These are phyloP conservation scores for Debaryomycetaceae sp. DNA, from an alignment of 1,139 yeast genomes.

Conservation along the genomic window DNA sequence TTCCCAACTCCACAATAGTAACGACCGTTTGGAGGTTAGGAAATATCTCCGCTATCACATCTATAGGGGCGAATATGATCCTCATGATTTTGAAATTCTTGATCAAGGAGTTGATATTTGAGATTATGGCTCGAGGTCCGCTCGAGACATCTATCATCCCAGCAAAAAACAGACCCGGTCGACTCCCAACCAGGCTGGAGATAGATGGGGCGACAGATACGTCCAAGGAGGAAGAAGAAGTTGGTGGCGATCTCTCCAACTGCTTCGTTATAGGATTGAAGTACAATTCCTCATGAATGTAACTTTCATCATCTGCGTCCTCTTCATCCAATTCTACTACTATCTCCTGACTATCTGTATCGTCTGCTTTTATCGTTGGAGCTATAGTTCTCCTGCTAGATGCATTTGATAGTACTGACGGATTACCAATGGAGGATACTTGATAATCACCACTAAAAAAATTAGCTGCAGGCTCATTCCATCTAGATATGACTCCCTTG, in stretches of 20 bases:
- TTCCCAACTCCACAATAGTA: constrained; percentile 33
- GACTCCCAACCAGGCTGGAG: constrained; percentile 7
- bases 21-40: constrained; percentile 41
- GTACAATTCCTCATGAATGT: constrained; percentile 26
- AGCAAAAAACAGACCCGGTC: background rate
- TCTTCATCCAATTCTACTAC: constrained; percentile 28
- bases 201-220: background rate
- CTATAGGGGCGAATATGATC: constrained; percentile 42
- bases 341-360: constrained; percentile 17
- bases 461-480: constrained; percentile 34
- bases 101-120: constrained; percentile 31
- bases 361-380: background rate
- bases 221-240: constrained; percentile 17
- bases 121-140: constrained; percentile 19
- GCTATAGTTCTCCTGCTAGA: background rate
- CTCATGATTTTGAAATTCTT: constrained; percentile 37
- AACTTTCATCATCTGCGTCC: constrained; percentile 22
- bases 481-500: constrained; percentile 21
- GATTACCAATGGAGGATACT: background rate
- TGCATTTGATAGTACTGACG: background rate
- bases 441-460: constrained; percentile 11
- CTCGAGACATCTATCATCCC: background rate
- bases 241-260: constrained; percentile 32
- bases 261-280: constrained; percentile 33
- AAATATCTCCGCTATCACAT: constrained; percentile 35